Evolutionary conservation across 2,329 filamentous ascomycete genomes (phyloP), one percentile per base, ranked within the genome.

Genomic region (Xylaria sp.): DNA sequence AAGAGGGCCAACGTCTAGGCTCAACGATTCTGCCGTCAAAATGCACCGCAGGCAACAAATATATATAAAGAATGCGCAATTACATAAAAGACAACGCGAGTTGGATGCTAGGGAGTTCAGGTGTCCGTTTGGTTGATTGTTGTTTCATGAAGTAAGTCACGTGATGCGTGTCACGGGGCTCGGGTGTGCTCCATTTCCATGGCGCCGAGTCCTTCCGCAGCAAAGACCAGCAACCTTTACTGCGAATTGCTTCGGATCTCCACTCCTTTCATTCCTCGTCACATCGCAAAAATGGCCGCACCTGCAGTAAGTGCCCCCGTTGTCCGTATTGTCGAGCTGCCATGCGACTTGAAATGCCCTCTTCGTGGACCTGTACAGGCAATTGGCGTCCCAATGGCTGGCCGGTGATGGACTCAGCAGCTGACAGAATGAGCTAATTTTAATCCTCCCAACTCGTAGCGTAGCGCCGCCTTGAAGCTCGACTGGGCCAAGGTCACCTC

Each of bases 381-480:
- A 77, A 79, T 79, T 78, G 75, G 74, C 13, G 28, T 28, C 31
- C 62, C 79, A 75, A 77, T 78, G 72, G 69, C 75, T 62, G 71
- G 62, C 71, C 9, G 4, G 48, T 28, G 46, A 66, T 36, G 59
- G 48, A 8, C 46, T 55, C 48, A 15, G 41, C 60, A 33, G 55
- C 64, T 18, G 55, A 71, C 67, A 54, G 66, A 75, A 75, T 86
- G 86, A 87, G 86, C 86, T 88, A 87, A 88, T 87, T 87, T 85
- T 79, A 75, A 75, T 66, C 75, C 70, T 63, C 60, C 54, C 36
- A 59, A 66, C 66, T 68, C 71, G 83, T 83, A 98, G 95, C 92
- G 94, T 89, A 97, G 94, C 90, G 94, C 95, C 88, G 94, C 95
- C 85, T 90, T 97, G 85, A 99, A 98, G 90, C 90, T 99, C 89